Evolutionary conservation across 75 land plant genomes (phyloP).

Genomic region (Isoetes taiwanensis): DNA sequence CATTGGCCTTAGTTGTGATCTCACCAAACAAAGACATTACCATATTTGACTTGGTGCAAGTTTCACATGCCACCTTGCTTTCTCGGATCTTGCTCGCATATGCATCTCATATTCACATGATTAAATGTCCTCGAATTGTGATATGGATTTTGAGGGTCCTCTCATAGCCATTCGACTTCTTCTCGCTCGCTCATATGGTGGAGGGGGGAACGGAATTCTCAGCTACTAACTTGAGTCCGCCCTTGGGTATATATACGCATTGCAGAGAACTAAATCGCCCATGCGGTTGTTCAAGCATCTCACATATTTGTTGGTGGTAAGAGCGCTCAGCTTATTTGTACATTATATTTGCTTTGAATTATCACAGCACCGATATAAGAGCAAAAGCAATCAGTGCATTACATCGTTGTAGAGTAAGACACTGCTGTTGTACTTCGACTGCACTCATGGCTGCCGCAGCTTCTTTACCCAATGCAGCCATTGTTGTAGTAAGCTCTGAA

Average conservation of each 20-base stretch:
- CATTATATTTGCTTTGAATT: no score
- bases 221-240: no score
- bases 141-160: no score
- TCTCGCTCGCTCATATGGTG: no score
- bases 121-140: no score
- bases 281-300: constrained; percentile 46
- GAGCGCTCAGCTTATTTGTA: constrained; percentile 39
- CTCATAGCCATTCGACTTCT: no score
- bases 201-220: no score
- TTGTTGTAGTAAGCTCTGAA: constrained; percentile 47
- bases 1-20: constrained; percentile 21
- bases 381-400: constrained; percentile 60
- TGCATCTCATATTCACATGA: no score
- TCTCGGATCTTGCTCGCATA: constrained; percentile 22
- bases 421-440: constrained; percentile 82
- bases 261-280: not conserved
- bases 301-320: constrained; percentile 43
- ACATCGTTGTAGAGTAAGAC: constrained; percentile 51
- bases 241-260: no score
- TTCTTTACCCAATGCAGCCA: constrained; percentile 65
- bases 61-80: constrained; percentile 18
- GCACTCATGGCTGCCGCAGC: constrained; percentile 83
- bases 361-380: no score
- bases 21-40: constrained; percentile 24
- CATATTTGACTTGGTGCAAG: constrained; percentile 19